Evolutionary conservation across 768 basidiomycete species (phyloP), one percentile per base, ranked within the genome.

Genomic region (Russula virescens): DNA sequence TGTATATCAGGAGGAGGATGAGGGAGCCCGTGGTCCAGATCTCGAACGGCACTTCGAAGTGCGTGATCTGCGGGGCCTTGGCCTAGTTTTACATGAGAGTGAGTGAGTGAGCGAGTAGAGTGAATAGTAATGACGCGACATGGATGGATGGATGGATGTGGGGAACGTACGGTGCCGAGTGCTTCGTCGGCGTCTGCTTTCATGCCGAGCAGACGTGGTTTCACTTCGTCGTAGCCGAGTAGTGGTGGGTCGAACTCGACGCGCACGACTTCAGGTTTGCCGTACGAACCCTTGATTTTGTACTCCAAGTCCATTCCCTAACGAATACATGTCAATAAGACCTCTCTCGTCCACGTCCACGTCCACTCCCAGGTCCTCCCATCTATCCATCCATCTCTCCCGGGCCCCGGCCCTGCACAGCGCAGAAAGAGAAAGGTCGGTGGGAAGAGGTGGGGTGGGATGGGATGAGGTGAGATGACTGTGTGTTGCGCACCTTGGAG

Each of bases 151-250:
- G n/a, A n/a, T n/a, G n/a, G n/a, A n/a, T n/a, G n/a, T n/a, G n/a
- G n/a, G n/a, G n/a, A n/a, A 73, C 83, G 26, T 60, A 87, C 89
- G 87, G 89, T 90, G 28, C 91, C 90, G 19, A 93, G 79, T 1
- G 83, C 80, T 70, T 89, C 89, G 69, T 92, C 88, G 0, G 91
- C 88, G 26, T 88, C 78, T 0, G 84, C 84, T 69, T 90, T 91
- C 91, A 92, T 93, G 59, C 83, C 78, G 23, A 92, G 74, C 25
- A 93, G 71, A 10, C 91, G 83, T 3, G 89, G 88, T 69, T 91
- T 91, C 26, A 93, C 89, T 40, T 91, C 90, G 1, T 89, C 87
- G 69, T 92, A 92, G 0, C 86, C 84, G 4, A 75, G 68, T 34
- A 94, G 75, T 2, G 87, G 89, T 0, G 91, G 91, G 23, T 88